phyloP scores from a whole-genome alignment of 2,329 filamentous ascomycete genomes.

The Fusarium oxysporum region DNA sequence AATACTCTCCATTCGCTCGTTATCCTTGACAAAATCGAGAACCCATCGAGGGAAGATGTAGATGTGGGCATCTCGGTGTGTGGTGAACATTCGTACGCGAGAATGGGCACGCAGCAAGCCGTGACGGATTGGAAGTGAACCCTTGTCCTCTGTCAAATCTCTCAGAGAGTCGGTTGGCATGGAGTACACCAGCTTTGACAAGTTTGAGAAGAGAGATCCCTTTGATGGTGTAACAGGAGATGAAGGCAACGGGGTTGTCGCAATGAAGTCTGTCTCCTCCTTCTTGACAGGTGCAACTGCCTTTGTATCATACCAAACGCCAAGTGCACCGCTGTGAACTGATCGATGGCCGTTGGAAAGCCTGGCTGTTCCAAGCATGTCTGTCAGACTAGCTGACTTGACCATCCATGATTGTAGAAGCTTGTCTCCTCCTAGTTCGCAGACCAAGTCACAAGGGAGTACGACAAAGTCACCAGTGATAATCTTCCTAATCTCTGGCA shows the following conservation, averaged over 20 bases:
- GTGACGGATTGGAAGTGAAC: slow-evolving; percentile 79
- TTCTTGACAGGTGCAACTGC: slow-evolving; percentile 80
- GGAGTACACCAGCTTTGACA: slow-evolving; percentile 85
- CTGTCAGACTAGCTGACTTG: slow-evolving; percentile 76
- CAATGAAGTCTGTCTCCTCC: slow-evolving; percentile 93
- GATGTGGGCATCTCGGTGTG: slow-evolving; percentile 90
- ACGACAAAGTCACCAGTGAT: slow-evolving; percentile 90
- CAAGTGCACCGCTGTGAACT: slow-evolving; percentile 78
- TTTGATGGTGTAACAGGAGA: slow-evolving; percentile 60
- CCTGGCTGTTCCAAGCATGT: slow-evolving; percentile 63
- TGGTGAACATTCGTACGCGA: slow-evolving; percentile 82
- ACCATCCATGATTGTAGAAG: slow-evolving; percentile 94
- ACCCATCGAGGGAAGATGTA: slow-evolving; percentile 96
- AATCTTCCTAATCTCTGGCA: slow-evolving; percentile 82
- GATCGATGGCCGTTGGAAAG: slow-evolving; percentile 54
- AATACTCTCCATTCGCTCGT: slow-evolving; percentile 86
- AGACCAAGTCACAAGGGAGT: slow-evolving; percentile 92
- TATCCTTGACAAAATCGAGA: slow-evolving; percentile 82
- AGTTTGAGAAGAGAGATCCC: slow-evolving; percentile 72
- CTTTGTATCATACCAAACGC: slow-evolving; percentile 92
- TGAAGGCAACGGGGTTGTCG: slow-evolving; percentile 74
- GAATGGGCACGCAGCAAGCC: slow-evolving; percentile 80
- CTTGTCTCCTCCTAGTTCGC: slow-evolving; percentile 85
- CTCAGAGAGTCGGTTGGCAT: slow-evolving; percentile 91
- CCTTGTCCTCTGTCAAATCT: slow-evolving; percentile 81